Evolutionary conservation across 345 rosid species (phyloP).

Genomic region (Lepidium sativum): DNA sequence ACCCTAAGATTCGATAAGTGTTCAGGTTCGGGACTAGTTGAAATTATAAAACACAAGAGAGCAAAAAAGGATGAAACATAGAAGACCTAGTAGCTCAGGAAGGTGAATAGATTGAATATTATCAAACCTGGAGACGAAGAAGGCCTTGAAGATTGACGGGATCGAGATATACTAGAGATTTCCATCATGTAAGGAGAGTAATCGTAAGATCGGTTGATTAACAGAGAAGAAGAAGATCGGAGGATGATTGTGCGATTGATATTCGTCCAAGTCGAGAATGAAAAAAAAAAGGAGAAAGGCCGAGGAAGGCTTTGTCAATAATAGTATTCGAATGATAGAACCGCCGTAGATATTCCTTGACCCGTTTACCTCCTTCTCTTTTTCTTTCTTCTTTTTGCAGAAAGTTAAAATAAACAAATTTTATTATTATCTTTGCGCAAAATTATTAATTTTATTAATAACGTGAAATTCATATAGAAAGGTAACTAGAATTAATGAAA

Average conservation of each 20-base stretch:
- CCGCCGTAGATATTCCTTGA: constrained; percentile 10
- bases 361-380: constrained; percentile 1
- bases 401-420: no score
- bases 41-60: background rate
- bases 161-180: background rate
- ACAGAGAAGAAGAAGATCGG: background rate
- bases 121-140: constrained; percentile 15
- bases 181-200: background rate
- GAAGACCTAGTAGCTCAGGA: background rate
- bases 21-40: background rate
- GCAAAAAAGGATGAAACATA: background rate
- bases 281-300: background rate
- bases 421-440: no score
- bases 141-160: background rate
- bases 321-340: background rate
- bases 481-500: no score
- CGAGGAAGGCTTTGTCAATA: background rate
- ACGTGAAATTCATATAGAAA: no score
- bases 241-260: background rate
- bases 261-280: background rate
- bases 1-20: background rate
- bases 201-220: background rate
- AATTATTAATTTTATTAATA: no score
- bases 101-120: background rate
- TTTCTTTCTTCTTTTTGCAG: background rate